Evolutionary conservation across 2,329 filamentous ascomycete genomes (phyloP), one percentile per base, ranked within the genome.

Genomic region (Conoideocrella luteorostrata): DNA sequence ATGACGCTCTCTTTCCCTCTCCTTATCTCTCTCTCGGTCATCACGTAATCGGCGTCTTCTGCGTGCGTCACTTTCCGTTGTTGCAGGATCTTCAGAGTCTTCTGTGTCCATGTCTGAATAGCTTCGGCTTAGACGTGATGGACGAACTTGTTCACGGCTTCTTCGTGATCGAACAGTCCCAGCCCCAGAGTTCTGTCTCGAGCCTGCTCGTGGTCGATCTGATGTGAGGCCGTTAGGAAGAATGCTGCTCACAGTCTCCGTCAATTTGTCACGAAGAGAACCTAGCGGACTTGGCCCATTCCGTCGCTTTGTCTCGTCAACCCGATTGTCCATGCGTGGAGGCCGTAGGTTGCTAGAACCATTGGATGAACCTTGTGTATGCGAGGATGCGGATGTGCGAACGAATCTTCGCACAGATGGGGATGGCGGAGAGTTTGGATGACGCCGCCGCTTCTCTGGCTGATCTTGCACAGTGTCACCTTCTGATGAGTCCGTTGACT

Each of bases 161-260:
- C 62, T 60, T n/a, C 64, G 60, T n/a, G 57, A 39, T 13, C 61
- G 58, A 7, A 58, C 44, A 2, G 58, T 46, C 18, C 65, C 59
- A 35, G 52, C 55, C 37, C 56, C 56, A 3, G 63, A 61, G 35
- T 52, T 55, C 23, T 58, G 58, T 18, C 67, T 57, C 4, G 64
- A 63, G 22, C 59, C 57, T 40, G 60, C 64, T 17, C 69, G 61
- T 4, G 64, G 60, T 15, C 65, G 52, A 26, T 70, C 65, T 3
- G 55, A 47, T 1, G 52, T 52, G 2, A 62, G 53, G 2, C 62
- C 59, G 29, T 61, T 63, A 1, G 69, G 67, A 2, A 75, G 52
- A 4, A 74, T 65, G 6, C 58, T 66, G 3, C 67, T 60, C 9
- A 75, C 56, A 20, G 68, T 73, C 26, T 74, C 71, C 24, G 59